Evolutionary conservation across 116 monocot genomes (phyloP), one percentile per base, ranked within the genome.

Genomic region (Cymodocea nodosa): DNA sequence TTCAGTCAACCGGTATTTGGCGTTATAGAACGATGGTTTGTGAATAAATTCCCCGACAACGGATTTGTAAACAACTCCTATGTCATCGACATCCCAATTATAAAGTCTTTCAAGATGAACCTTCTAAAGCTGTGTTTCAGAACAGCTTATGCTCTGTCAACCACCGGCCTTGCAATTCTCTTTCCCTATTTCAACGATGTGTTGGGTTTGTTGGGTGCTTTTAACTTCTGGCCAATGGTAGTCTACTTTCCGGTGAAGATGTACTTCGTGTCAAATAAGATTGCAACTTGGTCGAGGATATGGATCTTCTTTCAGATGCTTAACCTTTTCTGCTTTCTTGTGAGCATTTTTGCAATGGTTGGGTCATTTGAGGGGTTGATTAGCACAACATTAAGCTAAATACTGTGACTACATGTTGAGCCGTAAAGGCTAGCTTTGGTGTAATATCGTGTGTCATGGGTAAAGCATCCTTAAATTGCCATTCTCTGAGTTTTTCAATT

Each of bases 231-330:
- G 90, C 87, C 83, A 3, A 18, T 90, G 63, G 76, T 74, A n/a
- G 74, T 90, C 50, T 90, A 86, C 60, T 86, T 90, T 70, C 90
- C 90, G 4, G 86, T 86, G 48, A 75, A 85, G 75, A 90, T 90
- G 83, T 90, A 90, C 70, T 67, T 83, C 61, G 70, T 86, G 36
- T 83, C 86, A 74, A 78, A 71, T 57, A 83, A 90, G 49, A 56
- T 89, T 23, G 54, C 22, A 0, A 30, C 74, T 12, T 89, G 85
- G 85, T 80, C 74, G 16, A 74, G 66, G 23, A 80, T 50, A 22
- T 89, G 89, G 89, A 9, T 83, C 3, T 23, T 77, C 30, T 70
- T 89, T 10, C 73, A 80, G 76, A 15, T 49, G 5, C 82, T 89
- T 67, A 81, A 85, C 50, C 44, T 70, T 19, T 79, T 20, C 16